phyloP scores from a whole-genome alignment of 257 asterid genomes.

The Nicotiana obtusifolia region DNA sequence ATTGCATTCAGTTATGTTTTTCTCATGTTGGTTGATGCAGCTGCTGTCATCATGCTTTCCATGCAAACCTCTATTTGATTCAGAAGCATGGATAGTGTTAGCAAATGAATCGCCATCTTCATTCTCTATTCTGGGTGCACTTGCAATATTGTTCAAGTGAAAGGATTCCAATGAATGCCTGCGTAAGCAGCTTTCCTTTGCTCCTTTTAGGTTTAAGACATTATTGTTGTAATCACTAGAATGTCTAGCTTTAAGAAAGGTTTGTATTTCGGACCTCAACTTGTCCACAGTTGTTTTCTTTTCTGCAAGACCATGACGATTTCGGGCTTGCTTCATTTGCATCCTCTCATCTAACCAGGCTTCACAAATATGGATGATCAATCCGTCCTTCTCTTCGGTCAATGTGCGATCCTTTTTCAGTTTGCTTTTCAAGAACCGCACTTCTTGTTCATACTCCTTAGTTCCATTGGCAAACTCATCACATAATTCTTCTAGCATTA shows the following conservation, averaged over 20 bases:
- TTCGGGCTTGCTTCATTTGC: conserved; percentile 55
- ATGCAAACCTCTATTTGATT: conserved; percentile 19
- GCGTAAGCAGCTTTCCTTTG: conserved; percentile 14
- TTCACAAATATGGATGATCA: conserved; percentile 82
- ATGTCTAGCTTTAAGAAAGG: conserved; percentile 53
- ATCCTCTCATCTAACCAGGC: conserved; percentile 89
- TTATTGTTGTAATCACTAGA: conserved; percentile 17
- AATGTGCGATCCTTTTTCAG: conserved; percentile 26
- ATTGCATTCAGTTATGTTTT: conserved; percentile 15
- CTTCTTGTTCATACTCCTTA: conserved; percentile 55
- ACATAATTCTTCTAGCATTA: conserved; percentile 66
- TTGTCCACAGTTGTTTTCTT: conserved; percentile 55
- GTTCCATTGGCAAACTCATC: conserved; percentile 86
- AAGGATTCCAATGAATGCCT: conserved; percentile 43
- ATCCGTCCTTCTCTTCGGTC: conserved; percentile 32
- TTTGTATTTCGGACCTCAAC: conserved; percentile 55
- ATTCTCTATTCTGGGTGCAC: conserved; percentile 51
- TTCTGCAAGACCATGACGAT: conserved; percentile 27
- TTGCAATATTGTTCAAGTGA: conserved; percentile 46
- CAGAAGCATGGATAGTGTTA: conserved; percentile 18
- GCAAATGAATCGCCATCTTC: conserved; percentile 41
- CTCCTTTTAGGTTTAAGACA: conserved; percentile 13
- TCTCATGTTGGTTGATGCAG: conserved; percentile 17
- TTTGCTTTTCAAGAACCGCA: conserved; percentile 46
- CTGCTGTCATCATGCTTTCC: conserved; percentile 17